phyloP scores from a whole-genome alignment of 1,284 basidiomycete species.

The Ustilago sp. region DNA sequence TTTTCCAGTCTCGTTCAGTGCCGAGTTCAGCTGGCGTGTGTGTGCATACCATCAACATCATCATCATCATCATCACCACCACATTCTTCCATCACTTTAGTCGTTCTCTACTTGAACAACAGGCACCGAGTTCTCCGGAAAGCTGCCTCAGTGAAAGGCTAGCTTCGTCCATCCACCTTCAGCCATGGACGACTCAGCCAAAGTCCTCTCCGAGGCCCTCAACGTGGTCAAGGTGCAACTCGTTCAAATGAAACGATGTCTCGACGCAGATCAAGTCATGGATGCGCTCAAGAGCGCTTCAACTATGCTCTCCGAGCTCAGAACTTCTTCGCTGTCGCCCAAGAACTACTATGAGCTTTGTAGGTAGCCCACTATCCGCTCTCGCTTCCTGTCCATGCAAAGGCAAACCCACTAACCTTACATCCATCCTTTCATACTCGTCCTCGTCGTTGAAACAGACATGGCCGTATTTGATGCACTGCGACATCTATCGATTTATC shows the following conservation, averaged over 20 bases:
- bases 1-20: background rate
- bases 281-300: conserved; percentile 68
- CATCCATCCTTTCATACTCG: background rate
- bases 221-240: conserved; percentile 68
- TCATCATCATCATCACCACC: background rate
- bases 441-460: conserved; percentile 34
- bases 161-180: conserved; percentile 20
- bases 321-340: conserved; percentile 64
- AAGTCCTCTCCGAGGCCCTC: conserved; percentile 65
- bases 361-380: conserved; percentile 22
- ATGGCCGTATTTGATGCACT: conserved; percentile 69
- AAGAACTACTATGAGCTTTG: conserved; percentile 69
- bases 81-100: background rate
- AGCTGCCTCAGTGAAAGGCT: conserved; percentile 20
- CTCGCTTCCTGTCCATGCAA: background rate
- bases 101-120: background rate
- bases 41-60: background rate
- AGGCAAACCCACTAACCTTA: conserved; percentile 11
- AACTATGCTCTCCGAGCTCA: conserved; percentile 67
- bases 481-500: conserved; percentile 67
- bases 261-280: conserved; percentile 68
- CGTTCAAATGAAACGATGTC: conserved; percentile 67
- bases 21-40: background rate
- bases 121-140: conserved; percentile 6
- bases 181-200: conserved; percentile 67